Evolutionary conservation across 495 filamentous ascomycete species (phyloP).

Genomic region (Glonium stellatum): DNA sequence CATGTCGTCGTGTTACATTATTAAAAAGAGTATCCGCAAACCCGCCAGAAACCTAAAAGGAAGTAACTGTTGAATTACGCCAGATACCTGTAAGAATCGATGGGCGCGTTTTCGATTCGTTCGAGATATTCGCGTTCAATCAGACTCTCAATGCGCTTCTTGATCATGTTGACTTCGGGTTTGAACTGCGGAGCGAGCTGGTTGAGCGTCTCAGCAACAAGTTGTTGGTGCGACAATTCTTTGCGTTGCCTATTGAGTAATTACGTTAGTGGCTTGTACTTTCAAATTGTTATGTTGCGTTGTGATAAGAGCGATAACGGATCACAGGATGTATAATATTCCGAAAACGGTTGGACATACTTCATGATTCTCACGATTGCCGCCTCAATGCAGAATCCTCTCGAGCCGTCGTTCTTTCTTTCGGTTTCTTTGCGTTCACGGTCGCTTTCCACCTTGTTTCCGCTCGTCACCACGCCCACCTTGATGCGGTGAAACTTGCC

Average conservation of each 20-base stretch:
- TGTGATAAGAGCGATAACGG: neutral
- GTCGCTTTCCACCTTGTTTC: slow-evolving; percentile 77
- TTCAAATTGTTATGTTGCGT: slow-evolving; percentile 1
- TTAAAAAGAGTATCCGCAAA: no score
- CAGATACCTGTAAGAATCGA: slow-evolving; percentile 70
- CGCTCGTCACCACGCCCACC: slow-evolving; percentile 60
- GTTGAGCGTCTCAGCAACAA: slow-evolving; percentile 76
- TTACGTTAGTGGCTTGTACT: slow-evolving; percentile 5
- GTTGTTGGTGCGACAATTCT: slow-evolving; percentile 66
- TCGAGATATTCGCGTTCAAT: slow-evolving; percentile 94
- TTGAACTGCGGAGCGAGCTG: slow-evolving; percentile 75
- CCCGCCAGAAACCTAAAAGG: neutral
- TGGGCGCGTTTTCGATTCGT: slow-evolving; percentile 61
- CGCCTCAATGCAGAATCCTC: slow-evolving; percentile 74
- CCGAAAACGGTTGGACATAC: slow-evolving; percentile 45
- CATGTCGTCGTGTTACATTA: neutral
- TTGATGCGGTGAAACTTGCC: slow-evolving; percentile 82
- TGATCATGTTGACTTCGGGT: slow-evolving; percentile 85
- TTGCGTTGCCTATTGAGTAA: slow-evolving; percentile 70
- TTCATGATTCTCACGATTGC: slow-evolving; percentile 95
- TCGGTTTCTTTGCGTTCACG: slow-evolving; percentile 82
- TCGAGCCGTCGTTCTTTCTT: slow-evolving; percentile 73
- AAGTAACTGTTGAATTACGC: slow-evolving; percentile 39
- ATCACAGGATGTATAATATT: slow-evolving; percentile 5
- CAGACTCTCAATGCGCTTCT: slow-evolving; percentile 86